Conservation (phyloP, 2,329 filamentous ascomycete species). For the Pyrenophora teres region DNA sequence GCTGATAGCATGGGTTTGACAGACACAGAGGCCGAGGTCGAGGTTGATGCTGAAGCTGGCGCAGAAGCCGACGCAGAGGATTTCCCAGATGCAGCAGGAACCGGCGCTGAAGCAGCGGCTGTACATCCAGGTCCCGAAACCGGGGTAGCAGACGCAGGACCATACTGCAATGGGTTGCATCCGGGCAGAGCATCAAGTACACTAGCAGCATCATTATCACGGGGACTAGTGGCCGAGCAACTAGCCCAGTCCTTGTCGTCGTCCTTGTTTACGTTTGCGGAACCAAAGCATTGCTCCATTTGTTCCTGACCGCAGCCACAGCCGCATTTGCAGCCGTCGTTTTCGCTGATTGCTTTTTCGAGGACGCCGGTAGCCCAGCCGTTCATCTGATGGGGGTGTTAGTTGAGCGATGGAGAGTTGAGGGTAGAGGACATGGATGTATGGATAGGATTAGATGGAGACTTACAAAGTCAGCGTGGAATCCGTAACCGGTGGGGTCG, state of each 20-base stretch:
- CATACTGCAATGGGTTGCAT: constrained; percentile 47
- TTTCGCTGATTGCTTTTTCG: constrained; percentile 39
- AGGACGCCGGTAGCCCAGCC: constrained; percentile 47
- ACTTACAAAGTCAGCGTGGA: constrained; percentile 45
- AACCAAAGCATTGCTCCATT: constrained; percentile 46
- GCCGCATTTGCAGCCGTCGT: constrained; percentile 45
- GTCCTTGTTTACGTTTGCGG: constrained; percentile 42
- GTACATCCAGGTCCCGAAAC: constrained; percentile 35
- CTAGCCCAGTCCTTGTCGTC: constrained; percentile 31
- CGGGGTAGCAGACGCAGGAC: constrained; percentile 37
- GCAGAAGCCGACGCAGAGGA: constrained; percentile 2
- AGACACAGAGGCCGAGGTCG: not conserved
- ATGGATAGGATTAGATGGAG: no score
- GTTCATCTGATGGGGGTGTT: constrained; percentile 23
- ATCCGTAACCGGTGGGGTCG: constrained; percentile 45
- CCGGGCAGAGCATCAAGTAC: constrained; percentile 42
- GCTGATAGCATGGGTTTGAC: not conserved
- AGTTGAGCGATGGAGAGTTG: not conserved
- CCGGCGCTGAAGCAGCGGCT: constrained; percentile 20
- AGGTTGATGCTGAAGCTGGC: not conserved
- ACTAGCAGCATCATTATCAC: constrained; percentile 18
- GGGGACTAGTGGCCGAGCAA: constrained; percentile 31
- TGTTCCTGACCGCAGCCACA: constrained; percentile 43
- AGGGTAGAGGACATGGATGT: no score
- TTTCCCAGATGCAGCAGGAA: not conserved